phyloP scores from a whole-genome alignment of 441 rosid genomes.

The Arabidopsis hybrid region DNA sequence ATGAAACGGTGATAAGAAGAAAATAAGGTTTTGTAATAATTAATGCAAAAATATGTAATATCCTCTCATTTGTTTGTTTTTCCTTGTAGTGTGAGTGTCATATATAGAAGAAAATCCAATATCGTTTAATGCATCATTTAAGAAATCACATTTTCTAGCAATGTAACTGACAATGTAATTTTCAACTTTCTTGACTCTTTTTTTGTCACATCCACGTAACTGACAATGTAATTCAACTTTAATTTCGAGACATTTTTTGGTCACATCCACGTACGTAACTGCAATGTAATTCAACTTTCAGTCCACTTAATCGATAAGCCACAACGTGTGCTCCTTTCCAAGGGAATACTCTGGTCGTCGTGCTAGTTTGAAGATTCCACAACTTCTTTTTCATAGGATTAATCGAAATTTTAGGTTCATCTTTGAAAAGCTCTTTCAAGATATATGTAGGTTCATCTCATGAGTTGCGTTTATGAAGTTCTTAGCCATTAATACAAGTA shows the following conservation, averaged over 20 bases:
- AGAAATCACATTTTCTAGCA: background rate
- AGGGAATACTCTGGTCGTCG: background rate
- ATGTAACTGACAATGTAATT: background rate
- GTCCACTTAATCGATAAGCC: background rate
- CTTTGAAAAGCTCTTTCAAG: background rate
- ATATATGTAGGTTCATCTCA: background rate
- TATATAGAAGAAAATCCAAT: background rate
- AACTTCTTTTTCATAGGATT: background rate
- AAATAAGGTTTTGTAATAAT: background rate
- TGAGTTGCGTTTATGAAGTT: background rate
- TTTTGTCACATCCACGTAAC: background rate
- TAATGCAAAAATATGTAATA: background rate
- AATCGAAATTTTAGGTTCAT: background rate
- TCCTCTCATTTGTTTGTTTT: background rate
- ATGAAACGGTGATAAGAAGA: background rate
- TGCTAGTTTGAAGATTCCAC: background rate
- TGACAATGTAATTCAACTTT: constrained; percentile 15
- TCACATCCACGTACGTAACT: background rate
- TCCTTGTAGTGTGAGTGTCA: background rate
- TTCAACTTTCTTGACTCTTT: background rate
- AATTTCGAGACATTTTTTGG: background rate
- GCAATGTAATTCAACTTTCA: background rate
- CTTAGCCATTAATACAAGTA: background rate
- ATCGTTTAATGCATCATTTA: constrained; percentile 7
- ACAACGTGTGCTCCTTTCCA: background rate